Conservation (phyloP, 2,329 filamentous ascomycete genomes). For the Fusarium concolor region DNA sequence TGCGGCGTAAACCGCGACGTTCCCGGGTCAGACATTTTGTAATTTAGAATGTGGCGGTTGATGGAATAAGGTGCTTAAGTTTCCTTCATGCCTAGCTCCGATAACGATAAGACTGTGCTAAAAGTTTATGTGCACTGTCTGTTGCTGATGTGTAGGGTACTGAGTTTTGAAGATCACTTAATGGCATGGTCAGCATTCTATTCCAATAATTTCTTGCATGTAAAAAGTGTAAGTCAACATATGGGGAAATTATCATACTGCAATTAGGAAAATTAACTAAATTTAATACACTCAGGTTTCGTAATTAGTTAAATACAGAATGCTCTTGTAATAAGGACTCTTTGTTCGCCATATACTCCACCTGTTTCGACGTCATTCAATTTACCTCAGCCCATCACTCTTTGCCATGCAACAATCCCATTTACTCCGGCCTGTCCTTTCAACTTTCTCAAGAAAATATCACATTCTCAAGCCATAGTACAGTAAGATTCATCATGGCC, state of each 20-base stretch:
- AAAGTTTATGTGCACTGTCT: neutral
- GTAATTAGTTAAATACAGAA: neutral
- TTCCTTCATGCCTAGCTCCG: neutral
- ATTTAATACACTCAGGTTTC: neutral
- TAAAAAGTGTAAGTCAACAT: neutral
- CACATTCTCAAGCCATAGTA: neutral
- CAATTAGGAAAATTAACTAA: too few relatives aligned
- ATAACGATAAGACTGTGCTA: slow-evolving; percentile 27
- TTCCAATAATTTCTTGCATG: neutral
- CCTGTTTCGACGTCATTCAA: slow-evolving; percentile 33
- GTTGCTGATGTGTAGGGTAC: neutral
- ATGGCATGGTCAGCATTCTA: neutral
- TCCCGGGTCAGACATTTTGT: slow-evolving; percentile 56
- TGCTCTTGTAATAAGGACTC: slow-evolving; percentile 4
- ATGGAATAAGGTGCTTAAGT: slow-evolving; percentile 6
- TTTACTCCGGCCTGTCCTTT: neutral
- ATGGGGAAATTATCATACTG: neutral
- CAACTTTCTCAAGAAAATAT: neutral
- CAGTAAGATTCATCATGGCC: slow-evolving; percentile 52
- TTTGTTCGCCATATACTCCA: slow-evolving; percentile 15
- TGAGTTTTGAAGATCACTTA: neutral
- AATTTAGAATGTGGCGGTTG: neutral
- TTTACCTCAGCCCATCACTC: slow-evolving; percentile 9
- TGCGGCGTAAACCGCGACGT: slow-evolving; percentile 78
- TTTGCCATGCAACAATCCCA: neutral